phyloP scores from a whole-genome alignment of 306 rosid species.

The Psophocarpus tetragonolobus region DNA sequence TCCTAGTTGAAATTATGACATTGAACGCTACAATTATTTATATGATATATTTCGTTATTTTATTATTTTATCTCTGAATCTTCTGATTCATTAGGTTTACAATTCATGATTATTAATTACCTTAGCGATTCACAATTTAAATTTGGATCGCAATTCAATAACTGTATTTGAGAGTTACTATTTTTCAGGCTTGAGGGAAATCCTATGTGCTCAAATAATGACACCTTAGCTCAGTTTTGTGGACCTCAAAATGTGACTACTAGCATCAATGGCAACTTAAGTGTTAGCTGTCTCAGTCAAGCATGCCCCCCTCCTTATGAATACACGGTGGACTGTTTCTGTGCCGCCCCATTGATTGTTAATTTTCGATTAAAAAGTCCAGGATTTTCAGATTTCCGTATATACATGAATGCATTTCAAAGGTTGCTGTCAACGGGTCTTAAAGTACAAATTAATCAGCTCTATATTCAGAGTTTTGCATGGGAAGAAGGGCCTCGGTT shows the following conservation, averaged over 20 bases:
- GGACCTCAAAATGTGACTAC: conserved; percentile 41
- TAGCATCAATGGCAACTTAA: conserved; percentile 27
- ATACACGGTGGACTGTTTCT: conserved; percentile 54
- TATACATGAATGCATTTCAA: conserved; percentile 46
- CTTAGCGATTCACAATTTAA: not conserved
- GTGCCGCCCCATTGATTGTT: conserved; percentile 64
- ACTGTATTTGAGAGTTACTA: not conserved
- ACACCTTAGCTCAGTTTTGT: conserved; percentile 48
- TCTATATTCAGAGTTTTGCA: conserved; percentile 39
- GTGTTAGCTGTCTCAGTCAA: conserved; percentile 39
- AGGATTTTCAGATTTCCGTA: conserved; percentile 60
- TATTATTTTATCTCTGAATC: not conserved
- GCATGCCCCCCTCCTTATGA: conserved; percentile 68
- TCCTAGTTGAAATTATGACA: not conserved
- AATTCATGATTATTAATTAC: not conserved
- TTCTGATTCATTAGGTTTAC: not conserved
- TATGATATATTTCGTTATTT: not conserved
- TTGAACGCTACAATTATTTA: not conserved
- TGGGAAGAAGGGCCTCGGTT: conserved; percentile 73
- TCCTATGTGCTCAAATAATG: conserved; percentile 63
- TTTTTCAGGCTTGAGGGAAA: conserved; percentile 83
- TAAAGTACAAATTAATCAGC: conserved; percentile 42
- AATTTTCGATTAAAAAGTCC: conserved; percentile 86
- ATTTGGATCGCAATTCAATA: not conserved
- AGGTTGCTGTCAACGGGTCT: conserved; percentile 54